These are phyloP conservation scores for Sporothrix protearum DNA, from an alignment of 2,329 filamentous ascomycete genomes.

Conservation along the genomic window DNA sequence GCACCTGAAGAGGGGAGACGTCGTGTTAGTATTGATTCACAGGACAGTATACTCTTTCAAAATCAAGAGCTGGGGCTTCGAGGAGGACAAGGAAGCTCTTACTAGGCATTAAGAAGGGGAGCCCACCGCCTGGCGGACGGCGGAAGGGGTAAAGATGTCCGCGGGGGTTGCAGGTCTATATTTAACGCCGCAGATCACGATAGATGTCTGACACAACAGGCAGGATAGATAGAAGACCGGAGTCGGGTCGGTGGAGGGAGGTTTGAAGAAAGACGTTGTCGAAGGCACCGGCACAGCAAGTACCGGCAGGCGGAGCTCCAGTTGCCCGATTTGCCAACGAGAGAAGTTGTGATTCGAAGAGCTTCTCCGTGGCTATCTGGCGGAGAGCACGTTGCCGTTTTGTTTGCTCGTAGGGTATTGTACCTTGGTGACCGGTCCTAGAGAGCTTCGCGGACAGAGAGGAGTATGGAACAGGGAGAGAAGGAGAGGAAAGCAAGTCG, in stretches of 20 bases:
- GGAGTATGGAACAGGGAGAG: neutral
- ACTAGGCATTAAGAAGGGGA: conserved; percentile 30
- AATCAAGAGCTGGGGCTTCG: neutral
- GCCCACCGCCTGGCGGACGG: conserved; percentile 26
- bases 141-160: conserved; percentile 16
- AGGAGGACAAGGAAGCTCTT: neutral
- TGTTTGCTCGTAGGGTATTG: neutral
- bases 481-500: neutral
- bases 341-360: neutral
- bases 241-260: neutral
- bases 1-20: conserved; percentile 20
- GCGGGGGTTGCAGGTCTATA: conserved; percentile 4
- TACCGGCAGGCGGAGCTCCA: neutral
- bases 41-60: neutral
- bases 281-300: neutral
- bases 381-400: neutral
- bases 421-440: neutral
- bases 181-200: neutral
- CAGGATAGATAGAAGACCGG: neutral
- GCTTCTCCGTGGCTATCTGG: neutral
- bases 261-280: neutral
- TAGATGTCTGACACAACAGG: neutral
- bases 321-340: neutral
- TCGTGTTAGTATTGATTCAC: neutral
- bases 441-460: neutral